These are phyloP conservation scores for Crithidia fasciculata DNA, from an alignment of 208 protist genomes.

Conservation along the genomic window DNA sequence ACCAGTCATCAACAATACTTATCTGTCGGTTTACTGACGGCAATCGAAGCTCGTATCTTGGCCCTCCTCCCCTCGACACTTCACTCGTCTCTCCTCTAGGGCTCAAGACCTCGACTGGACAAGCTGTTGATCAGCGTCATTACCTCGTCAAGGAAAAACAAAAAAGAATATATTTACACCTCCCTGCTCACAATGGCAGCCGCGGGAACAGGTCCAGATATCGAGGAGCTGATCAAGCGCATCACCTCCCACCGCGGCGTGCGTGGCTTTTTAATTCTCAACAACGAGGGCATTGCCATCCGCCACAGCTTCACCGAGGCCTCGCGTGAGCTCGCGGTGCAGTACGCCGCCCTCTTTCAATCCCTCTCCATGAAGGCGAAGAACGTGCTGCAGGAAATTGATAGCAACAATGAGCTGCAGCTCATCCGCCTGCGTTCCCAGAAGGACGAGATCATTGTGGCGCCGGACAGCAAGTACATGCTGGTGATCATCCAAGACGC, in stretches of 20 bases:
- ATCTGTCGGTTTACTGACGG: too few relatives aligned
- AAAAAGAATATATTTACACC: too few relatives aligned
- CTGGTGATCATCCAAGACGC: constrained; percentile 91
- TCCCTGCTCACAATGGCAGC: constrained; percentile 46
- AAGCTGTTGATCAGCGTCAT: too few relatives aligned
- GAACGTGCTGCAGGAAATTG: constrained; percentile 91
- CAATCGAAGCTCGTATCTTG: too few relatives aligned
- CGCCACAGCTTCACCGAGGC: constrained; percentile 93
- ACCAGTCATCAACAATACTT: too few relatives aligned
- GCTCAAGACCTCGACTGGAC: too few relatives aligned
- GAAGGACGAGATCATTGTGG: constrained; percentile 97
- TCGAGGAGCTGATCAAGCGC: constrained; percentile 97
- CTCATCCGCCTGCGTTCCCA: constrained; percentile 94
- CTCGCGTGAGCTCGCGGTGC: constrained; percentile 84
- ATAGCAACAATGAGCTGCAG: constrained; percentile 95
- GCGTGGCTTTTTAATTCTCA: constrained; percentile 95
- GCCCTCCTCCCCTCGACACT: too few relatives aligned
- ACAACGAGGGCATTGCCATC: constrained; percentile 94
- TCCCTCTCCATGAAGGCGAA: constrained; percentile 93
- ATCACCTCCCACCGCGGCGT: constrained; percentile 95
- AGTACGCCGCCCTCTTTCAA: constrained; percentile 95
- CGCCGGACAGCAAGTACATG: constrained; percentile 93
- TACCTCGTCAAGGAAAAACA: too few relatives aligned
- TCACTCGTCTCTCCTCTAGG: too few relatives aligned
- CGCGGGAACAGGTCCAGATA: constrained; percentile 73